Evolutionary conservation across 495 filamentous ascomycete genomes (phyloP).

Genomic region (Talaromyces ruber): DNA sequence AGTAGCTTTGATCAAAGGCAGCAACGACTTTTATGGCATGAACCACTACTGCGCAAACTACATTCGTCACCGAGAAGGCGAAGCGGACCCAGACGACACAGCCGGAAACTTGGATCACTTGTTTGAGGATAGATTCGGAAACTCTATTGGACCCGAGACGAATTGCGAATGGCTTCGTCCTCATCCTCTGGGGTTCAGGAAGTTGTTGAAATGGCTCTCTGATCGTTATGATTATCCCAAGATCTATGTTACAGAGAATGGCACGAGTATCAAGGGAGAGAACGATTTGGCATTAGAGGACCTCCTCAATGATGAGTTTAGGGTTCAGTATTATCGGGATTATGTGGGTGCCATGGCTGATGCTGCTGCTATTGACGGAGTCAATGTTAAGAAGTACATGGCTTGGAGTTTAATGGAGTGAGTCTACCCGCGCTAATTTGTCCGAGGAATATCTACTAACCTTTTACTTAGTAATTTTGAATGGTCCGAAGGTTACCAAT

Average conservation of each 20-base stretch:
- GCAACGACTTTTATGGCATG: conserved; percentile 80
- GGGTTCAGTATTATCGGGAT: conserved; percentile 62
- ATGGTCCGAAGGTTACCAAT: conserved; percentile 73
- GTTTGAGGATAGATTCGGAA: conserved; percentile 57
- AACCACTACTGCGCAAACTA: conserved; percentile 82
- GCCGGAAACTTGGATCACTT: conserved; percentile 62
- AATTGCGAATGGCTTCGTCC: conserved; percentile 70
- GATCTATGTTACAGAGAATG: conserved; percentile 80
- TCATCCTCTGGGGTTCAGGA: conserved; percentile 61
- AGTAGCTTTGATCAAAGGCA: conserved; percentile 57
- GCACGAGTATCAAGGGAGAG: conserved; percentile 69
- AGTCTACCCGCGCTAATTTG: conserved; percentile 3
- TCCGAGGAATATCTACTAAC: background rate
- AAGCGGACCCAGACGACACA: conserved; percentile 54
- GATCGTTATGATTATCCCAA: conserved; percentile 64
- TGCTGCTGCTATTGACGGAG: conserved; percentile 56
- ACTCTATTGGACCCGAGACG: conserved; percentile 65
- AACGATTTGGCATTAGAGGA: conserved; percentile 62
- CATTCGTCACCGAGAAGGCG: conserved; percentile 58
- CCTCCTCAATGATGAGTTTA: conserved; percentile 66
- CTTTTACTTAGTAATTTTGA: conserved; percentile 38
- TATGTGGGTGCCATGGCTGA: conserved; percentile 67
- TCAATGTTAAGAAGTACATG: conserved; percentile 65
- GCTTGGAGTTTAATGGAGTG: conserved; percentile 76
- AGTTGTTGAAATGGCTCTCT: conserved; percentile 70